Percentiles rank a stretch among this genome's conserved stretches.
These are phyloP conservation scores for Russula olivacea DNA, from an alignment of 768 basidiomycete genomes.

Conservation along the genomic window DNA sequence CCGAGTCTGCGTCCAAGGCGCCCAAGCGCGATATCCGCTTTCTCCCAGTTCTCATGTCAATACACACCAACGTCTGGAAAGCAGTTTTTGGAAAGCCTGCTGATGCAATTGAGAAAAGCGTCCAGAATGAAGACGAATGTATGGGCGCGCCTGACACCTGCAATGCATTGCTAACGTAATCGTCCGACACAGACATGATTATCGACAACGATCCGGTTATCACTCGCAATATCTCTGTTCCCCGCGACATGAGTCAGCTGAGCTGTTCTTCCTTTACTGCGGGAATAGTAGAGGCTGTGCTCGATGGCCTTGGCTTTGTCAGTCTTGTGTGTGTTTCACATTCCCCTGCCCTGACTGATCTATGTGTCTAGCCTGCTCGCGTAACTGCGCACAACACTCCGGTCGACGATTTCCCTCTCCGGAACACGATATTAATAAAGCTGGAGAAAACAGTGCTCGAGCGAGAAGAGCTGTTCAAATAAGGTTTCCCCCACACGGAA, in stretches of 20 bases:
- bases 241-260: constrained; percentile 87
- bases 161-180: constrained; percentile 16
- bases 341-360: constrained; percentile 6
- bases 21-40: constrained; percentile 91
- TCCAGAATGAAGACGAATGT: constrained; percentile 97
- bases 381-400: constrained; percentile 96
- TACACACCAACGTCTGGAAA: constrained; percentile 94
- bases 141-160: constrained; percentile 32
- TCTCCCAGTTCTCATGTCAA: constrained; percentile 84
- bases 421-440: constrained; percentile 97
- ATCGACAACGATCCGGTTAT: constrained; percentile 93
- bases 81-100: constrained; percentile 91
- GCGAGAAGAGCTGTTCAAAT: constrained; percentile 87
- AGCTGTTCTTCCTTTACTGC: constrained; percentile 98
- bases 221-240: constrained; percentile 89
- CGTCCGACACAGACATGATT: constrained; percentile 73
- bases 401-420: constrained; percentile 67
- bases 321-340: constrained; percentile 33
- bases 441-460: constrained; percentile 89
- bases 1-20: constrained; percentile 72
- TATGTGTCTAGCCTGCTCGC: constrained; percentile 68
- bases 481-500: constrained; percentile 27
- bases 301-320: constrained; percentile 92
- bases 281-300: constrained; percentile 93
- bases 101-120: constrained; percentile 92